Conservation (phyloP, 2,329 filamentous ascomycete genomes). For the Fusarium sp. region DNA sequence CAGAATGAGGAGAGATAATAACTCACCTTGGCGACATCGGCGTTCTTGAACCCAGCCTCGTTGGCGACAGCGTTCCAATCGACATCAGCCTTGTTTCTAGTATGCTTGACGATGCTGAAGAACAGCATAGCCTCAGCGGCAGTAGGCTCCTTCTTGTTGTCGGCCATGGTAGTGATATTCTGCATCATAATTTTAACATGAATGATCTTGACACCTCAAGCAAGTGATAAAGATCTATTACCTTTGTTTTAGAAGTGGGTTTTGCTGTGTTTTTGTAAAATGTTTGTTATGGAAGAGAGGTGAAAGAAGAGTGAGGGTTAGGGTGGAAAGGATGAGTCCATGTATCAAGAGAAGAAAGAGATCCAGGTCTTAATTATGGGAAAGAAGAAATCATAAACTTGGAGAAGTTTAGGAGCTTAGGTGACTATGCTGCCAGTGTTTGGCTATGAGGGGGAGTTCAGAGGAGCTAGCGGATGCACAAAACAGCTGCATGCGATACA, state of each 20-base stretch:
- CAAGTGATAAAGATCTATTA: not conserved
- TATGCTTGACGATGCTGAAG: slow-evolving; percentile 60
- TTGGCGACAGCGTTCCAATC: slow-evolving; percentile 63
- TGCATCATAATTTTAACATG: not conserved
- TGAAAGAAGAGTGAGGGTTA: not conserved
- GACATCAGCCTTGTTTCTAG: slow-evolving; percentile 58
- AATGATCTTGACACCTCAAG: not conserved
- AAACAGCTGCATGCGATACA: not conserved
- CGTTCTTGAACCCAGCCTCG: slow-evolving; percentile 61
- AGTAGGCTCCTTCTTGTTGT: slow-evolving; percentile 55
- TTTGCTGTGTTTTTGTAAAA: not conserved
- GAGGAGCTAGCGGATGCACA: not conserved
- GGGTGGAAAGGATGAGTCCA: slow-evolving; percentile 5
- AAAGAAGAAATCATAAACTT: slow-evolving; percentile 7
- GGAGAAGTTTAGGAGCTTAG: slow-evolving; percentile 9
- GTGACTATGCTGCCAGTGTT: slow-evolving; percentile 8
- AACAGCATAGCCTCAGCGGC: slow-evolving; percentile 60
- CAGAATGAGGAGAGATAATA: not conserved
- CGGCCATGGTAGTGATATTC: slow-evolving; percentile 48
- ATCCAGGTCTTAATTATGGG: slow-evolving; percentile 4
- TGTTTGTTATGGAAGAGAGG: not conserved
- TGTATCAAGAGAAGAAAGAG: not conserved
- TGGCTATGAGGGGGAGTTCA: not conserved
- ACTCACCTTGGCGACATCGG: slow-evolving; percentile 60
- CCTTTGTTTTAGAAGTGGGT: not conserved